A percentile compares a stretch with the other conserved stretches of the same genome.
Conservation (phyloP, 306 rosid species). For the Medicago ruthenica region DNA sequence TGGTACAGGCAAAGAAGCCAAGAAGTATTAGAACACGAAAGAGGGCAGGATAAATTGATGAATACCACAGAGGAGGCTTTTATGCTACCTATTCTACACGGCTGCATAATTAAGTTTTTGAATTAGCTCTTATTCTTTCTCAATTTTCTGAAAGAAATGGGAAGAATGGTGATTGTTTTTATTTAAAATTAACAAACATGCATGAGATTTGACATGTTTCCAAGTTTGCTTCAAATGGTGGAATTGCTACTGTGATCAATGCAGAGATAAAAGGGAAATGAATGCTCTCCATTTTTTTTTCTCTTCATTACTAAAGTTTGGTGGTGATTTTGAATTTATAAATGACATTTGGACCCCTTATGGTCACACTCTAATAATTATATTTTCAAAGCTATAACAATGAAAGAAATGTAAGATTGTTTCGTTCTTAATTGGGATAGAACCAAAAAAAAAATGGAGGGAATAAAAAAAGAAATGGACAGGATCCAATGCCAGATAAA, state of each 20-base stretch:
- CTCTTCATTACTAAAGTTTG: background rate
- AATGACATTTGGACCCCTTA: background rate
- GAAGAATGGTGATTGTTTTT: background rate
- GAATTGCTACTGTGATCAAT: background rate
- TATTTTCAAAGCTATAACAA: background rate
- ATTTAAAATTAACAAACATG: background rate
- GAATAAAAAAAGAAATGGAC: too few relatives aligned
- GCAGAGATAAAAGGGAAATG: background rate
- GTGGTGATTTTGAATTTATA: background rate
- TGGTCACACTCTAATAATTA: background rate
- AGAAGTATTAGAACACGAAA: conserved; percentile 13
- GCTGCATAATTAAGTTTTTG: conserved; percentile 4
- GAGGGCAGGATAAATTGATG: background rate
- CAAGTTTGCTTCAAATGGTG: background rate
- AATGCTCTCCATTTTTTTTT: background rate
- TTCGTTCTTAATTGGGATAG: background rate
- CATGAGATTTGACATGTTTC: background rate
- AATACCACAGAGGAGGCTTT: background rate
- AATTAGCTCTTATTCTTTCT: background rate
- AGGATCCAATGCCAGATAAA: too few relatives aligned
- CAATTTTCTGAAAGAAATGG: background rate
- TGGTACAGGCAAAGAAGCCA: background rate
- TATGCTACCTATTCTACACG: background rate
- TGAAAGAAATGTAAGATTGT: background rate
- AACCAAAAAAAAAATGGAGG: too few relatives aligned